Base-by-base conservation (phyloP, 1,284 basidiomycete genomes). In the Leccinum pseudoinsigne region DNA sequence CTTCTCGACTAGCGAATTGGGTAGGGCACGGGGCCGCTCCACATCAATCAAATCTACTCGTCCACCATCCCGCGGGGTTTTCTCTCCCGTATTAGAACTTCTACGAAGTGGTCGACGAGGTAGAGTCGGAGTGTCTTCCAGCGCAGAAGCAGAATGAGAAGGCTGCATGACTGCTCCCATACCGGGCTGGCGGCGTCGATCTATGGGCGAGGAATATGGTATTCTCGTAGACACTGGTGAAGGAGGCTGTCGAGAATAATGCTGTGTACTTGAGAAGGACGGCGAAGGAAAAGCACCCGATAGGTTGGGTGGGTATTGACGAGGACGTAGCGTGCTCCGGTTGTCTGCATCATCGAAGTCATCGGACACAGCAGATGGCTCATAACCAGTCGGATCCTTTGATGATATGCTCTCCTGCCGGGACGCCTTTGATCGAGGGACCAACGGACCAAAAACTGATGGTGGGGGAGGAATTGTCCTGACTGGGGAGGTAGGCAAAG, bases 391-490 rank as follows among this genome's bases (percentile, higher is more conserved):
- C 36, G 81, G 76, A 34, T 84, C 84, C 69, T 90, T 88, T 23
- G 90, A 89, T 16, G 91, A 92, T 58, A 87, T 75, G 68, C 89
- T 92, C 65, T 82, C 86, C 63, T 85, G 84, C 61, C 86, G 82
- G 59, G 89, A 87, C 59, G 78, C 77, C 61, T 79, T 81, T n/a
- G 81, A 81, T 45, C 81, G 80, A 58, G 73, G 73, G 3, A 77
- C 66, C 64, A 87, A 76, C 47, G 86, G 85, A 12, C 74, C 74
- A 57, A 75, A 69, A 63, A 68, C 73, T 55, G 68, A 68, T 69
- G 63, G 82, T 72, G 86, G 85, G 5, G 86, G 86, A 31, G 85
- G 84, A 5, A 84, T 79, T 42, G 81, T 79, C 69, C 79, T 80
- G 64, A 80, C 77, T 18, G 84, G 81, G 16, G 81, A 79, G 36